Base-by-base conservation (phyloP, 257 asterid genomes). In the Nicotiana knightiana region DNA sequence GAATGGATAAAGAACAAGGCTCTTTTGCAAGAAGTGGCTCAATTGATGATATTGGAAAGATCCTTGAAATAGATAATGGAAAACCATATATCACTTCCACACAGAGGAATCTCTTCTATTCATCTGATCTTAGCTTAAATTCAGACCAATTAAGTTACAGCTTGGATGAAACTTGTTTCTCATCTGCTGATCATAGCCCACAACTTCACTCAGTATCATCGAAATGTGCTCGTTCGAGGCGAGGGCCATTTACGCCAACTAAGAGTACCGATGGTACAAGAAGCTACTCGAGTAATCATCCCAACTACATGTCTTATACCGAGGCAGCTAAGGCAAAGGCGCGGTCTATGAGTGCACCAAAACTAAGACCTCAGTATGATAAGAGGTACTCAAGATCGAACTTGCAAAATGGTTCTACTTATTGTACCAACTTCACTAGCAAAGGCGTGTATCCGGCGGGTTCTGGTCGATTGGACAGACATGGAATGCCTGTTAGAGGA, bases 341-440 rank as follows among this genome's bases (percentile, higher is more conserved):
- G 30, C 86, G 99, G 79, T 92, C 98, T 0, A 80, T 90, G 30
- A 96, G 99, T 82, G 99, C 97, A 46, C 99, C 99, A 13, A 93
- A 83, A 81, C 97, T 91, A 35, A 87, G 98, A 71, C 90, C 93
- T 48, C 92, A 87, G 3, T 86, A 84, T 24, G 98, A 93, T 64
- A 92, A 91, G 88, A 92, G 97, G 65, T 90, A 86, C 35, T 93
- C 96, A 0, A 37, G 85, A 81, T 18, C 81, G 8, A 81, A 82
- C 30, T 30, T 84, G 9, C 94, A 90, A 53, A 86, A 80, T 64
- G 89, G 76, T 9, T 83, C 90, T 51, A 12, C 2, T 1, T 54
- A 82, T 61, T 91, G 85, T 26, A 80, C 88, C 4, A 90, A 66
- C 81, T 90, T 91, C 79, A 57, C 91, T 2, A 88, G 33, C 81